Evolutionary conservation across 2,329 filamentous ascomycete genomes (phyloP), one percentile per base, ranked within the genome.

Genomic region (Trematosphaeria pertusa): DNA sequence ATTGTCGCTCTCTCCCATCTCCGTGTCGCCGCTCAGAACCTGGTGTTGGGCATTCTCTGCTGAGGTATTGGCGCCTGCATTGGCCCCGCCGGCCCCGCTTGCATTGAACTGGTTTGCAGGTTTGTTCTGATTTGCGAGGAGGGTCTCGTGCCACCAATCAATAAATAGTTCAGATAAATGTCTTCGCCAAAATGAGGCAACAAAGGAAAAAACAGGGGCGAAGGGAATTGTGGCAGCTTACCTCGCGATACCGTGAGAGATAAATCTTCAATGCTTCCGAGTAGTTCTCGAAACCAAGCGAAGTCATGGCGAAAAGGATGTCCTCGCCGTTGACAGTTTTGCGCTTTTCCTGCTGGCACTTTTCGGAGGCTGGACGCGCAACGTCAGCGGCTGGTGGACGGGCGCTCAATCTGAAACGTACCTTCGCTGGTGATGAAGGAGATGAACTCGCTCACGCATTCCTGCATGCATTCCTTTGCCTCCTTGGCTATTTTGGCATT

Each of bases 401-500:
- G n/a, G 10, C 22, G 50, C 30, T 24, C 30, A 15, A 19, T 7
- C 26, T 42, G 39, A 58, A 55, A 78, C 88, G 70, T 74, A 96
- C 94, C 94, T 82, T 99, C 94, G 73, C 93, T 97, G 26, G 94
- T 99, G 71, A 99, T 97, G 81, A 99, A 99, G 5, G 91, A 96
- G 79, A 99, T 99, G 75, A 99, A 99, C 77, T 99, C 94, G 85
- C 92, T 97, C 48, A 99, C 94, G 70, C 94, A 99, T 75, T 99
- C 94, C 75, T 99, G 94, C 94, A 99, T 97, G 77, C 94, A 99
- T 73, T 99, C 94, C 75, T 99, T 99, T 45, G 94, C 94, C 72
- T 99, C 94, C 72, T 99, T 99, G 50, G 92, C 92, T 52, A 99
- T 99, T 77, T 99, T 99, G 61, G 94, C 94, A 70, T 99, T 99